These are phyloP conservation scores for Termitomyces sp. DNA, from an alignment of 768 basidiomycete species.

Conservation along the genomic window DNA sequence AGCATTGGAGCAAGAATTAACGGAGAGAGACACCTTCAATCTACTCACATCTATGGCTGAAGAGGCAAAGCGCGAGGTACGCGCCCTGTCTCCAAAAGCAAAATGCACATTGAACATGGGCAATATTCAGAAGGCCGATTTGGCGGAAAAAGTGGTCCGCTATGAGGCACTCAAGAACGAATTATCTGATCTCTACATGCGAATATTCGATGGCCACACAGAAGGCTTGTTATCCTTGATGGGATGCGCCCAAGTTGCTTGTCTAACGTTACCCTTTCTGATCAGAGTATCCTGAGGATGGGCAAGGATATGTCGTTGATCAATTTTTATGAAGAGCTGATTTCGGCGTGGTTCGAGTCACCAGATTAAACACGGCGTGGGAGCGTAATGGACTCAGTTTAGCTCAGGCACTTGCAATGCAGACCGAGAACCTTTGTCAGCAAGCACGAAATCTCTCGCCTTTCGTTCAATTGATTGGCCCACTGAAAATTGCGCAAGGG, in stretches of 20 bases:
- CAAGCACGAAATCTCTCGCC: constrained; percentile 36
- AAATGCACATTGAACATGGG: neutral
- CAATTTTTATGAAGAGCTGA: neutral
- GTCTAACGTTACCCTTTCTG: neutral
- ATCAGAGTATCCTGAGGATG: constrained; percentile 43
- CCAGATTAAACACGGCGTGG: constrained; percentile 37
- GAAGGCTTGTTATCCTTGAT: constrained; percentile 23
- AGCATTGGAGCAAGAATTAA: constrained; percentile 38
- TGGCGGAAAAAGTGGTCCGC: constrained; percentile 25
- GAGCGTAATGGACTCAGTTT: constrained; percentile 36
- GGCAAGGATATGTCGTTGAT: constrained; percentile 17
- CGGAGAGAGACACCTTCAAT: constrained; percentile 30
- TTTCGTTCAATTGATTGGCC: constrained; percentile 33
- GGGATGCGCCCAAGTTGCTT: neutral
- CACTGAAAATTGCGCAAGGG: constrained; percentile 37
- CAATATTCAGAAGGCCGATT: constrained; percentile 26
- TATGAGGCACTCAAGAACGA: constrained; percentile 32
- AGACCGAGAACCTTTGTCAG: constrained; percentile 31
- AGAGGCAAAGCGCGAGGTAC: constrained; percentile 34
- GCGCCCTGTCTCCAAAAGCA: constrained; percentile 6
- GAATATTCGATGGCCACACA: constrained; percentile 41
- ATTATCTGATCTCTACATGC: constrained; percentile 33
- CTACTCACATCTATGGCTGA: constrained; percentile 27
- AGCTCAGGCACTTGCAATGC: constrained; percentile 31
- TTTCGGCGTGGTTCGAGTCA: neutral